Evolutionary conservation across 768 basidiomycete genomes (phyloP).

Genomic region (Gymnopilus junonius): DNA sequence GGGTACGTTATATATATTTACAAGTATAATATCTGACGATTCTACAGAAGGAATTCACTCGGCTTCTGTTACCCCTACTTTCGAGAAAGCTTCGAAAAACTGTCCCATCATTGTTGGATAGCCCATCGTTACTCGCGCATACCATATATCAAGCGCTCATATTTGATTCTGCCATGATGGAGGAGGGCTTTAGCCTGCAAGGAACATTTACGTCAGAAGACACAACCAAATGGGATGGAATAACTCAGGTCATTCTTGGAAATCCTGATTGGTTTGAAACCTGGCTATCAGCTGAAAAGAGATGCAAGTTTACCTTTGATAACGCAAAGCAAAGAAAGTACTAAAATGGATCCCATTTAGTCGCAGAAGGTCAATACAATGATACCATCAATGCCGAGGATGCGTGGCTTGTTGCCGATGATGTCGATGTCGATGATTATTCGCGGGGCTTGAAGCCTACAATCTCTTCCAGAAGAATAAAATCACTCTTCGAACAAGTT

Average conservation of each 20-base stretch:
- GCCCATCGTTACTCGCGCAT: conserved; percentile 89
- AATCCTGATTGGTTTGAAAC: conserved; percentile 87
- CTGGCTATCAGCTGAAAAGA: conserved; percentile 89
- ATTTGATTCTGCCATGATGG: conserved; percentile 81
- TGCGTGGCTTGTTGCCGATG: conserved; percentile 84
- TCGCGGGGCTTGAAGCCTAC: conserved; percentile 66
- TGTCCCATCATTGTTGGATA: conserved; percentile 71
- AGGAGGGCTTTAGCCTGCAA: conserved; percentile 70
- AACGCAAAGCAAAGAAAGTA: neutral
- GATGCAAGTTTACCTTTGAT: conserved; percentile 60
- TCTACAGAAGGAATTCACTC: conserved; percentile 78
- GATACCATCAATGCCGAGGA: conserved; percentile 80
- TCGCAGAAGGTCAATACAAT: conserved; percentile 86
- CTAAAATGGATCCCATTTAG: conserved; percentile 44
- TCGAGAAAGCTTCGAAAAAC: conserved; percentile 76
- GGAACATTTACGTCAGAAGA: conserved; percentile 49
- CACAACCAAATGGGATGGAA: conserved; percentile 64
- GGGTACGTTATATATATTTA: conserved; percentile 51
- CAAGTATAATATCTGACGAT: conserved; percentile 4
- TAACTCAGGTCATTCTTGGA: conserved; percentile 82
- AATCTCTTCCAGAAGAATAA: conserved; percentile 81
- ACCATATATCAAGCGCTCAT: conserved; percentile 91
- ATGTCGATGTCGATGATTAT: conserved; percentile 47
- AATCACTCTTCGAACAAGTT: conserved; percentile 88
- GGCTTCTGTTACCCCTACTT: conserved; percentile 77